Base-by-base conservation (phyloP, 371 early-diverging fungal genomes). In the Mortierella sp. region DNA sequence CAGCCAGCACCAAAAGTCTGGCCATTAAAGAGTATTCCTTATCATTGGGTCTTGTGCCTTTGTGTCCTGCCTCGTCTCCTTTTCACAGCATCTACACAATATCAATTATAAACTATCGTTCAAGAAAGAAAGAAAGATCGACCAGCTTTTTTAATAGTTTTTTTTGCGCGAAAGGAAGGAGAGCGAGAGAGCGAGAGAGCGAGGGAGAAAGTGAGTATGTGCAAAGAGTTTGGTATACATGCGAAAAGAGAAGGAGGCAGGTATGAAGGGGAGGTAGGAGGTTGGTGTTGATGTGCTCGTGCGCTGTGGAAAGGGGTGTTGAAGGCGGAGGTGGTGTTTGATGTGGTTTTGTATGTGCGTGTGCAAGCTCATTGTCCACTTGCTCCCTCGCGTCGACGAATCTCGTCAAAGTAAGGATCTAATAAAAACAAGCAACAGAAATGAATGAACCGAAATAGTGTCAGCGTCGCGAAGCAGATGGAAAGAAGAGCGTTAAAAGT, bases 371-470 rank as follows among this genome's bases (percentile, higher is more conserved):
- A 69, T 57, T 81, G 34, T 5, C 71, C 48, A 54, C 71, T 57
- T 37, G 75, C 77, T 26, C 79, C 73, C 77, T 79, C 83, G 69
- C 83, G 83, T 61, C 80, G 74, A 50, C 77, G 73, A 34, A 80
- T 28, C 57, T 83, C 83, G 1, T 83, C 83, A 72, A 83, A 83
- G 57, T 83, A 83, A 34, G 83, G 83, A 46, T 83, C 83, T 83
- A 75, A 16, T 34, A 59, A 21, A 24, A 34, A 43, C 0, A 34
- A 50, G n/a, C 16, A 43, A 75, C 14, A 53, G 0, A 34, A 55
- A n/a, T 37, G 14, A 48, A 21, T 57, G 57, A 2, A 6, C 43
- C 43, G 21, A 40, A 34, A 19, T 16, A 31, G 37, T 61, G 14
- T 34, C 24, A 50, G 24, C n/a, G 5, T 54, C 54, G 24, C 24